phyloP scores from a whole-genome alignment of 2,329 filamentous ascomycete species.

The Coleophoma cylindrospora region DNA sequence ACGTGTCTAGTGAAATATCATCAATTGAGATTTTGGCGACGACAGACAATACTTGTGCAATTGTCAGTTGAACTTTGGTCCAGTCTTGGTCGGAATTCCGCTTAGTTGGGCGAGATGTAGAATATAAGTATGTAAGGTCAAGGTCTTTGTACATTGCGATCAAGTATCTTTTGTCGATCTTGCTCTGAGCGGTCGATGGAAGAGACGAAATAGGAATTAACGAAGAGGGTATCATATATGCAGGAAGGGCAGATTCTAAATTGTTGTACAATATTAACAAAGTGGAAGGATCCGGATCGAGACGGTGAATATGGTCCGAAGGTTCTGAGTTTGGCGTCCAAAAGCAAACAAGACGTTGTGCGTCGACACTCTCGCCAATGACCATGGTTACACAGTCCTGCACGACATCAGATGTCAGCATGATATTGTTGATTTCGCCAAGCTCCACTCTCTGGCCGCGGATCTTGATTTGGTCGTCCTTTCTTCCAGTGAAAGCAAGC shows the following conservation, averaged over 20 bases:
- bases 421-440: slow-evolving; percentile 63
- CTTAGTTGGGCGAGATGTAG: slow-evolving; percentile 19
- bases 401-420: slow-evolving; percentile 48
- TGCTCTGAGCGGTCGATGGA: slow-evolving; percentile 70
- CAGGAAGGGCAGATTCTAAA: slow-evolving; percentile 53
- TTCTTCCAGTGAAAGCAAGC: slow-evolving; percentile 65
- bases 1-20: slow-evolving; percentile 57
- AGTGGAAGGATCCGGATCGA: slow-evolving; percentile 30
- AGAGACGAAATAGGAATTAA: slow-evolving; percentile 65
- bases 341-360: slow-evolving; percentile 62
- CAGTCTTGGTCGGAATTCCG: slow-evolving; percentile 30
- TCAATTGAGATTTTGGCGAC: slow-evolving; percentile 38
- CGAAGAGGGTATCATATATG: slow-evolving; percentile 76
- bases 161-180: slow-evolving; percentile 60
- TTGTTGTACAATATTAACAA: slow-evolving; percentile 46
- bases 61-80: slow-evolving; percentile 47
- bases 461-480: slow-evolving; percentile 78
- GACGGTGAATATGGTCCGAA: slow-evolving; percentile 11
- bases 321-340: slow-evolving; percentile 45
- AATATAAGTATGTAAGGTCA: slow-evolving; percentile 34
- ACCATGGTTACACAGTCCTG: slow-evolving; percentile 62
- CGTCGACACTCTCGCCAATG: slow-evolving; percentile 33
- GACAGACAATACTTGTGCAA: slow-evolving; percentile 50
- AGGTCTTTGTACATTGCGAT: slow-evolving; percentile 41
- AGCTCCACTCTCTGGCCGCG: slow-evolving; percentile 77